Base-by-base conservation (phyloP, 2,329 filamentous ascomycete genomes). In the Aspergillus ruber region DNA sequence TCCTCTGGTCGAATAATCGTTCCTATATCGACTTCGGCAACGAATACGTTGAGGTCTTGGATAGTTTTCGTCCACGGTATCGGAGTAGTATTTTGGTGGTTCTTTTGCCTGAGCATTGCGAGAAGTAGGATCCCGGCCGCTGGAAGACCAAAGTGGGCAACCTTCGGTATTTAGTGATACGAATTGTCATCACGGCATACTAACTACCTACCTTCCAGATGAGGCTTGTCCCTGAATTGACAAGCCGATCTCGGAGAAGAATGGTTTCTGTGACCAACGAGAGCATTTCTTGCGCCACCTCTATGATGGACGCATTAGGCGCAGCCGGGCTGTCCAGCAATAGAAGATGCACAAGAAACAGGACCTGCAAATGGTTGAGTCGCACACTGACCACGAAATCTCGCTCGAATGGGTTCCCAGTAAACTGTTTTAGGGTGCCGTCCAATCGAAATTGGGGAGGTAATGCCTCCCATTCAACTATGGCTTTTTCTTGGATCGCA, bases 51-150 rank as follows among this genome's bases (percentile, higher is more conserved):
- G 13, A 63, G 48, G 17, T 62, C 55, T 38, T 58, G 61, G 1
- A 63, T 47, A 6, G 52, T 48, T 43, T 52, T 54, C 9, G 54
- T 53, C n/a, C 50, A 51, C 4, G 59, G 42, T 12, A 54, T 45
- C 13, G 45, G 44, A 6, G 42, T 25, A 4, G 42, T 25, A 36
- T 50, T 29, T 7, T 51, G 43, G 32, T 54, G 45, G 7, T 50
- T 40, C 3, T 54, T 50, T 17, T 56, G 58, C 10, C 57, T 56
- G 1, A 65, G 49, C 23, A 65, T 48, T 2, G 62, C 58, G 1
- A 64, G 53, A 8, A 62, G 57, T 17, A 65, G 49, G 0, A 63
- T 63, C 13, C 59, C 61, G 3, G 58, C 60, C 1, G 59, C 60
- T 4, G 62, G 62, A 6, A 63, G 61, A 10, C 59, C 59, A 32